A percentile compares a stretch with the other conserved stretches of the same genome.
These are phyloP conservation scores for Dendrocalamus sinicus DNA, from an alignment of 176 grass and related monocot species.

Conservation along the genomic window DNA sequence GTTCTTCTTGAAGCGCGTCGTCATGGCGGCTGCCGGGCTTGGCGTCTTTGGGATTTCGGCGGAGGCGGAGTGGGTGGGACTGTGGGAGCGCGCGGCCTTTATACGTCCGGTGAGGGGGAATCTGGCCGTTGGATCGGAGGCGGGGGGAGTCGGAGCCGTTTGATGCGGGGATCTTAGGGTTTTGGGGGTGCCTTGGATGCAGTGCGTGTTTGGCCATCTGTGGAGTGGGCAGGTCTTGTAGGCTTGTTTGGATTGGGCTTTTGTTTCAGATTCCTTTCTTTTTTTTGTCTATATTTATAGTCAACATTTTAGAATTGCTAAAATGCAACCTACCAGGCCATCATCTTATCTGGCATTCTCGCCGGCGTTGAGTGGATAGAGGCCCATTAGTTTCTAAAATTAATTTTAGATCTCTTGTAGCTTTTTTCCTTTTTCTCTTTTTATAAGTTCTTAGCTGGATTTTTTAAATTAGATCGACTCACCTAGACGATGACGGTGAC, in stretches of 20 bases:
- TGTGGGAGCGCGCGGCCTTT: neutral
- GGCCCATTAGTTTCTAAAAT: too few relatives aligned
- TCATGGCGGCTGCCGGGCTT: slow-evolving; percentile 14
- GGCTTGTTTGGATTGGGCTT: neutral
- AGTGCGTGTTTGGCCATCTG: neutral
- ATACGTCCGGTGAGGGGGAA: neutral
- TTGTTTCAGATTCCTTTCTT: neutral
- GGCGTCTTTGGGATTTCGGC: too few relatives aligned
- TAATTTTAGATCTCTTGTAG: neutral
- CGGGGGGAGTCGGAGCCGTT: neutral
- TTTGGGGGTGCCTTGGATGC: too few relatives aligned
- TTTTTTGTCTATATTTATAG: too few relatives aligned
- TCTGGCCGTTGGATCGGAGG: neutral
- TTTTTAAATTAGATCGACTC: too few relatives aligned
- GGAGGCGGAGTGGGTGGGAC: neutral
- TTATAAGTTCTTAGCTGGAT: too few relatives aligned
- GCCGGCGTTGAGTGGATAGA: too few relatives aligned
- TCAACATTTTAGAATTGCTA: too few relatives aligned
- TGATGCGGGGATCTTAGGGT: neutral
- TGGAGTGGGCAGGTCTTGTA: neutral
- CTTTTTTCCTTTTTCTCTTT: too few relatives aligned
- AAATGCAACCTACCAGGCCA: too few relatives aligned
- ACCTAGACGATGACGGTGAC: too few relatives aligned
- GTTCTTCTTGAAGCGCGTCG: slow-evolving; percentile 60
- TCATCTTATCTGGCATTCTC: too few relatives aligned